Percentiles rank a stretch among this genome's conserved stretches.
These are phyloP conservation scores for Yamadazyma aaseri DNA, from an alignment of 1,139 yeast genomes.

Conservation along the genomic window DNA sequence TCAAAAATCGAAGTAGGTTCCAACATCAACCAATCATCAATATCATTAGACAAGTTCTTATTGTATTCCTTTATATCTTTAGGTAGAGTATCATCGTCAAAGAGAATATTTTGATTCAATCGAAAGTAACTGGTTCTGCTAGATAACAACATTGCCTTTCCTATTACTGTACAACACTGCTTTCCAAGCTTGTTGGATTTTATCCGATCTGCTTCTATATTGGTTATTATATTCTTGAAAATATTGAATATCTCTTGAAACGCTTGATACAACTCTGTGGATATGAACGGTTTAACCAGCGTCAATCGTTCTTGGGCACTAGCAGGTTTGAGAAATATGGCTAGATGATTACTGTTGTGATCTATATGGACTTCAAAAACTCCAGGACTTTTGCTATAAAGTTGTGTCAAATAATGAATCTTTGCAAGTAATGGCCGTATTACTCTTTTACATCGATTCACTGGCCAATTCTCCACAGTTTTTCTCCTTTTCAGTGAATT, in stretches of 20 bases:
- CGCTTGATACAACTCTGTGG: conserved; percentile 25
- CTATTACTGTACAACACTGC: conserved; percentile 30
- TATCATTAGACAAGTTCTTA: conserved; percentile 28
- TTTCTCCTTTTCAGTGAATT: background rate
- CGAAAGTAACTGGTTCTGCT: conserved; percentile 36
- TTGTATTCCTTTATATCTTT: conserved; percentile 19
- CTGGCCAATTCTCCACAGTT: conserved; percentile 2
- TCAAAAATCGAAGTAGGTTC: conserved; percentile 26
- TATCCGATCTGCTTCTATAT: conserved; percentile 11
- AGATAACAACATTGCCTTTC: conserved; percentile 33
- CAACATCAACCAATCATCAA: conserved; percentile 39
- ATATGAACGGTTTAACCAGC: conserved; percentile 23
- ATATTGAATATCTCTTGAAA: conserved; percentile 32
- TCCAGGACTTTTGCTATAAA: conserved; percentile 9
- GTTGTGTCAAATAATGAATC: conserved; percentile 33
- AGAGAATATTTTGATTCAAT: conserved; percentile 31
- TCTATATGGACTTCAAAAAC: conserved; percentile 5
- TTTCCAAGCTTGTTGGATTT: conserved; percentile 22
- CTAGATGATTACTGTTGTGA: background rate
- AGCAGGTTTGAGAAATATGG: conserved; percentile 18
- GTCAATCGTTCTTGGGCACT: conserved; percentile 26
- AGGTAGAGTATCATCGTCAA: conserved; percentile 32
- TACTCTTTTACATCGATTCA: conserved; percentile 30
- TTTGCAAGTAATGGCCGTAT: conserved; percentile 39
- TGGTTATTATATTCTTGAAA: conserved; percentile 24